Percentiles rank a stretch among this genome's conserved stretches.
phyloP scores from a whole-genome alignment of 202 grass and related monocot species.

The Eragrostis tef region DNA sequence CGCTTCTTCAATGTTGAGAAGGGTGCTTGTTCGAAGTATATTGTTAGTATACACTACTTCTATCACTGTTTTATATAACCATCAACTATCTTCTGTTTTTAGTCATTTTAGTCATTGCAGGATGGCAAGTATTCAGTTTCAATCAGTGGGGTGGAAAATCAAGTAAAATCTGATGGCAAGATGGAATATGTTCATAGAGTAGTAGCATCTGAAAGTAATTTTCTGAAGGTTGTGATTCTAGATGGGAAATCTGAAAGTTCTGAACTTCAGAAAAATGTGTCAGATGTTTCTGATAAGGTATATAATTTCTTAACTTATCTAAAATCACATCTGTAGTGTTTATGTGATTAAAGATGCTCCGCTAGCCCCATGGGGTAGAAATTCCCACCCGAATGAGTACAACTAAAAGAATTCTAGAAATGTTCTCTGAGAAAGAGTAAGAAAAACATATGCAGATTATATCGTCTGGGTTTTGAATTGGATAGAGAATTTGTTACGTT shows the following conservation, averaged over 20 bases:
- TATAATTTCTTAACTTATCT: not conserved
- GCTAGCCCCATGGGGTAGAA: too few relatives aligned
- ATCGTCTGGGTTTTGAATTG: not conserved
- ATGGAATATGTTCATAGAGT: conserved; percentile 34
- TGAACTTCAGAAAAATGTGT: conserved; percentile 6
- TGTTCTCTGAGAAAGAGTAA: not conserved
- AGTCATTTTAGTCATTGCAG: conserved; percentile 23
- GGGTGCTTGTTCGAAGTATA: conserved; percentile 35
- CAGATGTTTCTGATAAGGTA: conserved; percentile 35
- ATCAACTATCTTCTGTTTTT: conserved; percentile 25
- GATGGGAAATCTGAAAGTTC: conserved; percentile 17
- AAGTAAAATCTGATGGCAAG: conserved; percentile 33
- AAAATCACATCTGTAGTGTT: not conserved
- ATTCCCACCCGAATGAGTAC: not conserved
- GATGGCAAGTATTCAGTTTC: conserved; percentile 33
- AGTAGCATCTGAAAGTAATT: conserved; percentile 22
- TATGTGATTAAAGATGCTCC: too few relatives aligned
- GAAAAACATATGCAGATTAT: not conserved
- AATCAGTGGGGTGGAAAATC: conserved; percentile 17
- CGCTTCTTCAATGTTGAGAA: conserved; percentile 39
- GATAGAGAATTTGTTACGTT: too few relatives aligned
- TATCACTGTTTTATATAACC: not conserved
- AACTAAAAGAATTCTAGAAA: not conserved
- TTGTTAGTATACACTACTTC: conserved; percentile 48
- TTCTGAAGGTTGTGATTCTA: not conserved